Evolutionary conservation across 164 flowering plant genomes (phyloP).

Genomic region (Tetrastigma voinierianum): DNA sequence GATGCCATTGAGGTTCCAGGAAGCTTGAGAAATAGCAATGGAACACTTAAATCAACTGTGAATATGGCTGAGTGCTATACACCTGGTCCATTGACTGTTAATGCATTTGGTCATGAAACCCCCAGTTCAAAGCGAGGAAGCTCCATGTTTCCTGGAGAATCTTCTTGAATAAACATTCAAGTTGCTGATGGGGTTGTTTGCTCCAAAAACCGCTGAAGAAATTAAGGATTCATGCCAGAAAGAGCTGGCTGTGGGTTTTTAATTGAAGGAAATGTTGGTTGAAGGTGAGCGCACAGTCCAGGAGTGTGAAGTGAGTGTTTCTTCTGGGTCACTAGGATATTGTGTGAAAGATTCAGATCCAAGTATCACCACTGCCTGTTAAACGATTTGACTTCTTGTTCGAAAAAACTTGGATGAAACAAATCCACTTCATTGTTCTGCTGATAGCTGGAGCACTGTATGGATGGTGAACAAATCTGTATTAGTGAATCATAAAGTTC

Average conservation of each 20-base stretch:
- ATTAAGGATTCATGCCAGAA: constrained; percentile 9
- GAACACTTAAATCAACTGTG: constrained; percentile 12
- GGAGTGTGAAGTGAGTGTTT: constrained; percentile 16
- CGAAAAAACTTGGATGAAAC: constrained; percentile 45
- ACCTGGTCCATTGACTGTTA: constrained; percentile 37
- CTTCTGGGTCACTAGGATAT: constrained; percentile 24
- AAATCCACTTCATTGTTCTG: constrained; percentile 6
- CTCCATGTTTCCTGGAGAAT: constrained; percentile 87
- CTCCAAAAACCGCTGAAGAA: too few relatives aligned
- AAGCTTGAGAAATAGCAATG: too few relatives aligned
- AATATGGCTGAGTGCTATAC: constrained; percentile 33
- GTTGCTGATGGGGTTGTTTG: constrained; percentile 76
- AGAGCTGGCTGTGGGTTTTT: constrained; percentile 12
- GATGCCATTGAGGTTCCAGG: constrained; percentile 17
- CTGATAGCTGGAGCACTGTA: constrained; percentile 1
- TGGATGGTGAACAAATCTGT: constrained; percentile 17
- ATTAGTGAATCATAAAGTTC: constrained; percentile 17
- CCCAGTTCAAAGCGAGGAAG: constrained; percentile 61
- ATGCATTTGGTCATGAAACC: constrained; percentile 36
- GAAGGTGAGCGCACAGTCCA: constrained; percentile 21
- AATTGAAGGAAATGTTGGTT: constrained; percentile 8
- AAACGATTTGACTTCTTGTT: constrained; percentile 77
- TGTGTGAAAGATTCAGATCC: constrained; percentile 25
- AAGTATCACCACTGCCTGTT: constrained; percentile 75
- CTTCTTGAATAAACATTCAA: constrained; percentile 95